Evolutionary conservation across 2,329 filamentous ascomycete genomes (phyloP), one percentile per base, ranked within the genome.

Genomic region (Cladosporium sp.): DNA sequence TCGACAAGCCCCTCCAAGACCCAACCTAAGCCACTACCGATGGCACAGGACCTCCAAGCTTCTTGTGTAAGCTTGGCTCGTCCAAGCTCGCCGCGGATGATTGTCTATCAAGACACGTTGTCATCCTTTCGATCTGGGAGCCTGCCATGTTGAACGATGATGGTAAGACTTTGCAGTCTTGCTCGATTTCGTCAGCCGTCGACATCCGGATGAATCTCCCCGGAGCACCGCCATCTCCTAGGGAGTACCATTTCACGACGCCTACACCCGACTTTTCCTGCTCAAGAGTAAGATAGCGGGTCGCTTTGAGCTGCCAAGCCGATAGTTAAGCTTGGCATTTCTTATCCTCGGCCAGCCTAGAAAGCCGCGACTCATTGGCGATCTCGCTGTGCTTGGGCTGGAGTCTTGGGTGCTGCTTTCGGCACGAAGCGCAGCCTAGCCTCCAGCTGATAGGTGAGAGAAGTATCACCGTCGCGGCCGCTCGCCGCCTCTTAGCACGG

Each of bases 341-440:
- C 45, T 48, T 48, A 48, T 48, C 45, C 45, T 37, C 41, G 45
- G 45, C 45, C 45, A 27, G 45, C 45, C 45, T 27, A 48, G 45
- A 30, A 11, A 47, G 43, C 34, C 43, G 40, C 37, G 45, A 32
- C 27, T 40, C 45, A 38, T 32, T n/a, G 43, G 32, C 43, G 43
- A 38, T 47, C 19, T 20, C 13, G 15, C 41, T 34, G 40, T 22
- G 45, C 45, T 48, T 41, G 37, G 44, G 38, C 19, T 40, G 7
- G 37, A 34, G 37, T 22, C 37, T 34, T 41, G 37, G 37, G 45
- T 17, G 27, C 38, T 13, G 27, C 38, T n/a, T 19, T 34, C 17
- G 17, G 36, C 44, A 24, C 24, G 36, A 38, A 17, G 19, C 27
- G 15, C n/a, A 39, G 22, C 17, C 34, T 27, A 13, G 17, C 13